Percentiles rank a stretch among this genome's conserved stretches.
phyloP scores from a whole-genome alignment of 2,329 filamentous ascomycete species.

The Ophiostoma novo-ulmi region DNA sequence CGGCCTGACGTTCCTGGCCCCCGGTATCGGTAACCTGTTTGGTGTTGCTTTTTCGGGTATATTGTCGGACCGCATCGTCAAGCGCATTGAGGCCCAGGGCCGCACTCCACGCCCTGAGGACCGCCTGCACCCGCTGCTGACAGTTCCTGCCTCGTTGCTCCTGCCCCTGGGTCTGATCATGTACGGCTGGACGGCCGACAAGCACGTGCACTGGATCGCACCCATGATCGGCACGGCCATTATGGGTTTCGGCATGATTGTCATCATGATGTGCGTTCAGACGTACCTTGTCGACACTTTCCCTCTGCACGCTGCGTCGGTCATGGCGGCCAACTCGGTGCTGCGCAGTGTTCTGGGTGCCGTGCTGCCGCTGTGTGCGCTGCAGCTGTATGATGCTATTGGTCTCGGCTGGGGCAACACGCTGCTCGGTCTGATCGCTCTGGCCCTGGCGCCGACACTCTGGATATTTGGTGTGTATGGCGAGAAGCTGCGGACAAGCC shows the following conservation, averaged over 20 bases:
- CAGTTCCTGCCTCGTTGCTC: constrained; percentile 37
- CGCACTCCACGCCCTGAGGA: constrained; percentile 39
- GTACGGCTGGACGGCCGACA: constrained; percentile 45
- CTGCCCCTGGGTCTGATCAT: constrained; percentile 42
- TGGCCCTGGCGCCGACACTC: neutral
- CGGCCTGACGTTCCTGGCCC: constrained; percentile 38
- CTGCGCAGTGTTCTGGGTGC: constrained; percentile 47
- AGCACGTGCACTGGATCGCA: constrained; percentile 42
- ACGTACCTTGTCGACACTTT: constrained; percentile 46
- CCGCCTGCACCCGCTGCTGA: constrained; percentile 40
- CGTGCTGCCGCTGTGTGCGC: constrained; percentile 49
- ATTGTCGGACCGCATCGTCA: constrained; percentile 44
- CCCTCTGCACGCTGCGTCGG: constrained; percentile 43
- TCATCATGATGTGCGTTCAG: constrained; percentile 44
- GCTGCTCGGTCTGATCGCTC: constrained; percentile 38
- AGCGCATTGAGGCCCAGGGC: constrained; percentile 33
- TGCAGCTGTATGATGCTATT: constrained; percentile 30
- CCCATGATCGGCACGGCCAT: constrained; percentile 43
- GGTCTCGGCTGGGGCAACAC: constrained; percentile 42
- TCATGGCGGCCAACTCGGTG: constrained; percentile 42
- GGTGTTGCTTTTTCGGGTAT: constrained; percentile 49
- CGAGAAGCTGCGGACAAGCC: neutral
- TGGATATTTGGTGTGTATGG: neutral
- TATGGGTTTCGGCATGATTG: constrained; percentile 38
- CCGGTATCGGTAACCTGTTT: constrained; percentile 33